Percentiles rank a stretch among this genome's conserved stretches.
phyloP scores from a whole-genome alignment of 2,329 filamentous ascomycete genomes.

The Beauveria scarabaeidicola region DNA sequence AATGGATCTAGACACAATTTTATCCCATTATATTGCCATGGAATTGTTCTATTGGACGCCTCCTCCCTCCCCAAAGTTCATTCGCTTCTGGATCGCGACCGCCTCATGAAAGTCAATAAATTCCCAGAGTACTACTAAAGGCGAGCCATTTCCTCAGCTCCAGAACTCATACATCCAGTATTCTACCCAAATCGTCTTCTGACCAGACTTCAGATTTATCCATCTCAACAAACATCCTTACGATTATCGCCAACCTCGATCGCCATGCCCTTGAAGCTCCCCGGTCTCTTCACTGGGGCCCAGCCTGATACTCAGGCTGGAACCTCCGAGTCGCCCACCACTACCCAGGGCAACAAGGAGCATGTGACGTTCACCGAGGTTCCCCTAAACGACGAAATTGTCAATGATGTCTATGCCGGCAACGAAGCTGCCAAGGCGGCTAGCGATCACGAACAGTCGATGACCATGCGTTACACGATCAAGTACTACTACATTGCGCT shows the following conservation, averaged over 20 bases:
- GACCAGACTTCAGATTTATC: neutral
- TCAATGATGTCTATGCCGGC: constrained; percentile 12
- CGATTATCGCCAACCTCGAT: neutral
- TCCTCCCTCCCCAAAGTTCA: neutral
- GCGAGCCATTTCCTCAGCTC: neutral
- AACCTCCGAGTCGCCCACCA: neutral
- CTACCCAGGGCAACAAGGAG: neutral
- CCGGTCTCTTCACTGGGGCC: neutral
- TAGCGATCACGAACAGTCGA: constrained; percentile 12
- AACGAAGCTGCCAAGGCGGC: constrained; percentile 12
- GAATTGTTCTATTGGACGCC: neutral
- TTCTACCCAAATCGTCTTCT: neutral
- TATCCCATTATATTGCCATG: too few species aligned
- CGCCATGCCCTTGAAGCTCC: neutral
- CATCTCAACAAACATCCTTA: neutral
- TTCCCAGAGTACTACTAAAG: neutral
- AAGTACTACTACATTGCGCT: constrained; percentile 13
- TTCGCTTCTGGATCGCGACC: constrained; percentile 2
- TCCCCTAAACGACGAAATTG: neutral
- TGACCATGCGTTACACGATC: constrained; percentile 14
- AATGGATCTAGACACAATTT: neutral
- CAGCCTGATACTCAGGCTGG: neutral
- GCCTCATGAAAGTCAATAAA: neutral
- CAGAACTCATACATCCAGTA: neutral
- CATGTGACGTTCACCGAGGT: neutral